These are phyloP conservation scores for Aureoboletus auriporus DNA, from an alignment of 768 basidiomycete species.

Conservation along the genomic window DNA sequence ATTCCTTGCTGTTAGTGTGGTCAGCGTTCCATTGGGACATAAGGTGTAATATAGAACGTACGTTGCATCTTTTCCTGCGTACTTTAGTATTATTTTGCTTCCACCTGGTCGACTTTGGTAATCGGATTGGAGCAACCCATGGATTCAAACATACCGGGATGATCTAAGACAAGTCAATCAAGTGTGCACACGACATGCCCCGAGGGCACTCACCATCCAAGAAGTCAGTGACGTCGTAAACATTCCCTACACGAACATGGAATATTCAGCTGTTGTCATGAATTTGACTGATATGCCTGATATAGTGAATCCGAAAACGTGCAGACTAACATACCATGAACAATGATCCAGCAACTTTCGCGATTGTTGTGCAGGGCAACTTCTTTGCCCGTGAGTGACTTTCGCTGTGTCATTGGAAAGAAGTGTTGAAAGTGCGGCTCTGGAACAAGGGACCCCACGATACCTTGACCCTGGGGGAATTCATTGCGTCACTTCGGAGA, in stretches of 20 bases:
- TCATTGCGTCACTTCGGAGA: neutral
- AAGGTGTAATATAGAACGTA: conserved; percentile 33
- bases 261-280: neutral
- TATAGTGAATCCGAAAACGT: neutral
- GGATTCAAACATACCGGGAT: conserved; percentile 48
- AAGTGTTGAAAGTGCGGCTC: neutral
- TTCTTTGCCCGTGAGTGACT: conserved; percentile 40
- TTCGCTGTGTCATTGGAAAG: conserved; percentile 13
- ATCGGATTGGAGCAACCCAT: neutral
- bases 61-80: conserved; percentile 90
- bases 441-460: too few species aligned
- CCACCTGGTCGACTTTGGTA: conserved; percentile 47
- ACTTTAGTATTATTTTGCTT: conserved; percentile 79
- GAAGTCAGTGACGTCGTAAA: conserved; percentile 78
- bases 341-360: conserved; percentile 79
- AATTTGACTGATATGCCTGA: neutral
- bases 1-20: conserved; percentile 51
- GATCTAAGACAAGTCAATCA: conserved; percentile 37
- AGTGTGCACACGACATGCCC: neutral
- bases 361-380: conserved; percentile 54
- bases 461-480: too few species aligned
- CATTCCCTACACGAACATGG: conserved; percentile 46
- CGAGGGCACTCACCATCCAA: conserved; percentile 49
- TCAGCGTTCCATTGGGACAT: neutral
- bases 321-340: conserved; percentile 53